Evolutionary conservation across 148 eudicot genomes (phyloP), one percentile per base, ranked within the genome.

Genomic region (Dysphania ambrosioides): DNA sequence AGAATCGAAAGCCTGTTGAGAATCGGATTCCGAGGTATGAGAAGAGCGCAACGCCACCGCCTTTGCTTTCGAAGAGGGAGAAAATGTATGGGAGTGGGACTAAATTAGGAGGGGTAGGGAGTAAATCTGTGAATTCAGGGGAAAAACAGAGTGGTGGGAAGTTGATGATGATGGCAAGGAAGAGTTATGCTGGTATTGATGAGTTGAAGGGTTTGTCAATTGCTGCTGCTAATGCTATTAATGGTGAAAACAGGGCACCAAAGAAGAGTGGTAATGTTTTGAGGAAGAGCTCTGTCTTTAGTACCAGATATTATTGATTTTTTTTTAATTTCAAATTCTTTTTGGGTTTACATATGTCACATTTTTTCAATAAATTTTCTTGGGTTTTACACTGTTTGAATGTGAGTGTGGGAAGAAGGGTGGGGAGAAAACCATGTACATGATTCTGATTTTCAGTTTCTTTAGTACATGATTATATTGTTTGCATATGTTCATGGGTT

Each of bases 171-270:
- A 80, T 78, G 82, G 85, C 82, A 41, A 87, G 98, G 79, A 96
- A 90, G 79, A 92, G 97, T 73, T 92, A 87, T 67, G 99, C 97
- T 3, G 80, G 66, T 66, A 68, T 92, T 77, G 94, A 89, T 27
- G 97, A 96, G 13, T 73, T 96, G 83, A 92, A 85, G 80, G 90
- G 90, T 56, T 76, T 89, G 56, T 84, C 89, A 51, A 67, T 74
- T 58, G 90, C 82, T 2, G 92, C 97, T 1, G 83, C 86, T 0
- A 79, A 30, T 47, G 92, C 88, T 0, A 91, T 88, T 61, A 86
- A 82, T 78, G 97, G 86, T 29, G 93, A 85, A 70, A 83, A 38
- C 66, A 81, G 82, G 76, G 86, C 78, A 42, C 83, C 72, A 41
- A 74, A 72, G 57, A 78, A 76, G 12, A 79, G 70, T 70, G 79